Evolutionary conservation across 208 protist genomes (phyloP), one percentile per base, ranked within the genome.

Genomic region (Herpetomonas samuelpessoai): DNA sequence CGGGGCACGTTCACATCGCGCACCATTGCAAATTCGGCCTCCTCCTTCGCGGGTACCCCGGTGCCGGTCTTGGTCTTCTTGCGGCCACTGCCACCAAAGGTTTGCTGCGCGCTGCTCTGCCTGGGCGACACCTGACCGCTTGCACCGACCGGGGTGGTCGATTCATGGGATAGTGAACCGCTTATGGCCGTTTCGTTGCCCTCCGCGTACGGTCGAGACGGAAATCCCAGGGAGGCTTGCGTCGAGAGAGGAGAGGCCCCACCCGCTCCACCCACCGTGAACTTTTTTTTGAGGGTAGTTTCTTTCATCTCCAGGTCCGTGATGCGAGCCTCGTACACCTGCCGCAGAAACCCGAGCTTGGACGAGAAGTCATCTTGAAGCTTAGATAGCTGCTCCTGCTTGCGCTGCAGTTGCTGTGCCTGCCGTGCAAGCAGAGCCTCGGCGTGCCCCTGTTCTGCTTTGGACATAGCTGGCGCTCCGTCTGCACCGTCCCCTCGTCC

Each of bases 261-360:
- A 35, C 38, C 57, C 4, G 19, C 26, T 19, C 16, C 9, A 7
- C 19, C 52, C 28, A 3, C 27, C 26, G 25, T 65, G 29, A 73
- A 67, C 4, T 52, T 57, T 38, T 58, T 71, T 27, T 70, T 72
- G 4, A 76, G 45, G 7, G 72, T 74, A 24, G 80, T 68, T 64
- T 93, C 88, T 56, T 91, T 90, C 45, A 86, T 64, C 67, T 97
- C 92, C 30, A 97, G 52, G 50, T 94, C 88, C 16, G 79, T 60
- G 55, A 97, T 97, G 54, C 92, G 83, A 10, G 87, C 85, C 75
- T 97, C 92, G 79, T 97, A 97, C 6, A 95, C 83, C 62, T 97
- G 87, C 0, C 92, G 78, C 35, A 97, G 61, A 35, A 97, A 95
- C 12, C 71, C 79, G 21, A 95, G 68, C 61, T 93, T 92, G n/a